These are phyloP conservation scores for Fulvia fulva DNA, from an alignment of 2,329 filamentous ascomycete genomes.

Conservation along the genomic window DNA sequence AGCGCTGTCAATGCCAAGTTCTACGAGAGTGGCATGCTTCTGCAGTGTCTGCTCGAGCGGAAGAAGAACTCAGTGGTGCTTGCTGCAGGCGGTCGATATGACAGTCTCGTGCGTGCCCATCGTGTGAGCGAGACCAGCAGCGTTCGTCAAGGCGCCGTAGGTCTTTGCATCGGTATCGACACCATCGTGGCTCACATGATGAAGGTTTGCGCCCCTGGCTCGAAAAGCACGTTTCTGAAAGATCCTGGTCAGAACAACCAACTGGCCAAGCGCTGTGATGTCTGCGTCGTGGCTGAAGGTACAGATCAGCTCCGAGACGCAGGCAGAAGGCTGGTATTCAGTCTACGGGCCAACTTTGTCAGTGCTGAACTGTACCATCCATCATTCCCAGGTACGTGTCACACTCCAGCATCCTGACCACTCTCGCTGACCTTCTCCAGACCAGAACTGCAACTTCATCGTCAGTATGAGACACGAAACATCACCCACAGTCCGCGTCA, in stretches of 20 bases:
- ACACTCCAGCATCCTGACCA: neutral
- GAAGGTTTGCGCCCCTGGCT: constrained; percentile 29
- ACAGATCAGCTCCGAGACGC: constrained; percentile 67
- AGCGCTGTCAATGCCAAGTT: constrained; percentile 89
- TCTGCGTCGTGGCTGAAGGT: constrained; percentile 77
- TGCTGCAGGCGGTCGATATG: constrained; percentile 90
- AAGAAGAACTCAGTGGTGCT: constrained; percentile 69
- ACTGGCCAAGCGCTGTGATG: constrained; percentile 59
- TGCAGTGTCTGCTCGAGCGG: constrained; percentile 84
- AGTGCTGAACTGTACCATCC: constrained; percentile 73
- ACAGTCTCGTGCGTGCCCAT: constrained; percentile 80
- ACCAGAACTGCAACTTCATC: constrained; percentile 65
- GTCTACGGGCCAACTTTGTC: constrained; percentile 78
- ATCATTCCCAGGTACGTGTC: neutral
- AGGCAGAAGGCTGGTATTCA: constrained; percentile 72
- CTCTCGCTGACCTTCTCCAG: neutral
- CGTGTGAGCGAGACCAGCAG: constrained; percentile 61
- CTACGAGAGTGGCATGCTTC: constrained; percentile 78
- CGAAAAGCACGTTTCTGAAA: constrained; percentile 20
- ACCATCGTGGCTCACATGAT: constrained; percentile 63
- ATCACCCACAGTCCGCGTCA: constrained; percentile 51
- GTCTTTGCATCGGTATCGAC: constrained; percentile 88
- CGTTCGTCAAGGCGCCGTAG: constrained; percentile 59
- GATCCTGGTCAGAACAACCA: constrained; percentile 9
- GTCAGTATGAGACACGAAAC: constrained; percentile 79